Conservation (phyloP, 2,329 filamentous ascomycete species). For the Hypoxylon sp. region DNA sequence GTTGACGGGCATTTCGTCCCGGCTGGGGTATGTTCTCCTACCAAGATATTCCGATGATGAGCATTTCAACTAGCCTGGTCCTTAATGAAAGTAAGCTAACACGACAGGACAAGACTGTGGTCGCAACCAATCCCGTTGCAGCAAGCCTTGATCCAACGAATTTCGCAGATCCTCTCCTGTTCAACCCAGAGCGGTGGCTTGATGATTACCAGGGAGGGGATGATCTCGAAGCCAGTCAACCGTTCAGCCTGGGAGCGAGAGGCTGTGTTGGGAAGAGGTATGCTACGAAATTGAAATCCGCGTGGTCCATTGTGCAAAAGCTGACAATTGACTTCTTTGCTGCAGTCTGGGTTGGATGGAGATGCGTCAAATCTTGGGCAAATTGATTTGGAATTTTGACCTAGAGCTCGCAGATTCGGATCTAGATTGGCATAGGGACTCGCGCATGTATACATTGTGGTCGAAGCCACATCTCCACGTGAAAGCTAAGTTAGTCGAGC, state of each 20-base stretch:
- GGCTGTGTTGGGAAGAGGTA: constrained; percentile 42
- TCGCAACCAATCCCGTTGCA: constrained; percentile 43
- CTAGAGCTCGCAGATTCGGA: constrained; percentile 39
- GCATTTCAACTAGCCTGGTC: background rate
- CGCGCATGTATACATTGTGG: constrained; percentile 48
- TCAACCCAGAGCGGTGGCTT: constrained; percentile 45
- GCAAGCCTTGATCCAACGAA: constrained; percentile 31
- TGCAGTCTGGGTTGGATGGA: constrained; percentile 38
- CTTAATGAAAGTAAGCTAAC: constrained; percentile 8
- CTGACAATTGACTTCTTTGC: background rate
- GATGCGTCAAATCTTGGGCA: constrained; percentile 19
- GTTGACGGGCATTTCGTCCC: constrained; percentile 44
- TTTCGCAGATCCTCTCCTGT: constrained; percentile 35
- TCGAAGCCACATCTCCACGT: constrained; percentile 44
- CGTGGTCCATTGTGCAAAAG: background rate
- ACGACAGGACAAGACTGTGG: constrained; percentile 35
- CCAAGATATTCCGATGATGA: background rate
- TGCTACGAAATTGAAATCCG: background rate
- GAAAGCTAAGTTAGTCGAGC: constrained; percentile 18
- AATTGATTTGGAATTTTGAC: constrained; percentile 46
- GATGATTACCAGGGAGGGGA: constrained; percentile 26
- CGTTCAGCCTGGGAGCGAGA: constrained; percentile 38
- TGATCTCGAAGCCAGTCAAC: constrained; percentile 42
- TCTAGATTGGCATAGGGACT: constrained; percentile 48
- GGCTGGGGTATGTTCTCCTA: constrained; percentile 34